Evolutionary conservation across 306 rosid genomes (phyloP).

Genomic region (Castanea mollissima): DNA sequence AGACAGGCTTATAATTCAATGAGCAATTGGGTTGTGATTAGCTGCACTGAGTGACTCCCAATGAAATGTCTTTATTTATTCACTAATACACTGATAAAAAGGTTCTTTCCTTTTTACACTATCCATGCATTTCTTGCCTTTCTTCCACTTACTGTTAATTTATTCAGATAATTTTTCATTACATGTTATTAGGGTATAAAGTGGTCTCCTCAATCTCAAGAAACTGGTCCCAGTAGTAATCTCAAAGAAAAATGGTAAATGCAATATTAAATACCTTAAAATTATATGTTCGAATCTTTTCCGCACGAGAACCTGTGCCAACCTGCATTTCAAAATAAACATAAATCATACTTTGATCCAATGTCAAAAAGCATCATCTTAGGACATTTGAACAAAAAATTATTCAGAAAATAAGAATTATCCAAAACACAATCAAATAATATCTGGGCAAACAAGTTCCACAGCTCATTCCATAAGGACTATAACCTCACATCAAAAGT

Average conservation of each 20-base stretch:
- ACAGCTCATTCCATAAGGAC: background rate
- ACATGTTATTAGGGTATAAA: background rate
- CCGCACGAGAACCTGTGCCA: slow-evolving; percentile 96
- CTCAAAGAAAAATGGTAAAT: background rate
- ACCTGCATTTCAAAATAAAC: slow-evolving; percentile 54
- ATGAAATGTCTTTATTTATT: background rate
- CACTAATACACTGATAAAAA: background rate
- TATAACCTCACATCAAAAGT: background rate
- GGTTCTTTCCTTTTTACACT: slow-evolving; percentile 1
- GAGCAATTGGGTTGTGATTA: background rate
- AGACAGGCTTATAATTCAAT: background rate
- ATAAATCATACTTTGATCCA: slow-evolving; percentile 7
- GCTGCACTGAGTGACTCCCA: slow-evolving; percentile 5
- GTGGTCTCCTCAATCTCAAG: background rate
- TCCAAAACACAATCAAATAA: background rate
- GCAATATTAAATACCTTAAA: slow-evolving; percentile 63
- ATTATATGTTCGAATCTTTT: slow-evolving; percentile 90
- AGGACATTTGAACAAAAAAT: slow-evolving; percentile 14
- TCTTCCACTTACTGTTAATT: slow-evolving; percentile 9
- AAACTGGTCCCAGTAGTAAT: background rate
- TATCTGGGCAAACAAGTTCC: background rate
- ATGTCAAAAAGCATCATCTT: background rate
- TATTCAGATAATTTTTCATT: background rate
- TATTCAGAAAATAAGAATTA: background rate
- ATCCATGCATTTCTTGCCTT: background rate